A percentile compares a stretch with the other conserved stretches of the same genome.
Evolutionary conservation across 371 early-diverging fungal genomes (phyloP).

Genomic region (Dichotomocladium elegans): DNA sequence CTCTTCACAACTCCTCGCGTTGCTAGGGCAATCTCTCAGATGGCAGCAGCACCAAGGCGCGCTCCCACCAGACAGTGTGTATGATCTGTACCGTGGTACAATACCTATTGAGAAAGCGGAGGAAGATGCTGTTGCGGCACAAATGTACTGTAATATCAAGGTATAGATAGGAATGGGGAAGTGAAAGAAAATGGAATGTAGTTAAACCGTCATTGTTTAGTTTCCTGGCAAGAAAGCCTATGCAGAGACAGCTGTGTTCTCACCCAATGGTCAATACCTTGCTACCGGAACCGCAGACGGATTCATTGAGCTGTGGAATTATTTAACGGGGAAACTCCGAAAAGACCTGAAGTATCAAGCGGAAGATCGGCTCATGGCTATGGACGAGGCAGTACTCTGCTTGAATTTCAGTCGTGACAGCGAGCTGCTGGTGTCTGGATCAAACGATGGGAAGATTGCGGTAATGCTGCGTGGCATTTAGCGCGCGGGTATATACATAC

Average conservation of each 20-base stretch:
- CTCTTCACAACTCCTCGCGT: slow-evolving; percentile 71
- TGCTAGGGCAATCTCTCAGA: slow-evolving; percentile 81
- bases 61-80: slow-evolving; percentile 58
- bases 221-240: slow-evolving; percentile 83
- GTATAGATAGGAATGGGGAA: slow-evolving; percentile 21
- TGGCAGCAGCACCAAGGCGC: slow-evolving; percentile 85
- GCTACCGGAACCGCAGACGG: slow-evolving; percentile 92
- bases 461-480: slow-evolving; percentile 20
- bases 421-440: slow-evolving; percentile 81
- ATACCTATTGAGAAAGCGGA: slow-evolving; percentile 60
- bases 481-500: not conserved
- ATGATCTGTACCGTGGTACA: slow-evolving; percentile 74
- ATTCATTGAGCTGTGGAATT: slow-evolving; percentile 93
- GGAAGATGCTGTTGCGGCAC: slow-evolving; percentile 62
- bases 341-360: slow-evolving; percentile 87
- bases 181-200: not conserved
- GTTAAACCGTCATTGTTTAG: no score
- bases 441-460: slow-evolving; percentile 81
- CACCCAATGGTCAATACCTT: slow-evolving; percentile 77
- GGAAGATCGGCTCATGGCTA: slow-evolving; percentile 73
- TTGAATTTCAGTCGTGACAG: slow-evolving; percentile 73
- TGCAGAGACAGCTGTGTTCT: slow-evolving; percentile 74
- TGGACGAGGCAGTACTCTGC: slow-evolving; percentile 82
- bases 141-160: slow-evolving; percentile 69
- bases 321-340: slow-evolving; percentile 82